These are phyloP conservation scores for Candida insectorum DNA, from an alignment of 805 yeast genomes.

Conservation along the genomic window DNA sequence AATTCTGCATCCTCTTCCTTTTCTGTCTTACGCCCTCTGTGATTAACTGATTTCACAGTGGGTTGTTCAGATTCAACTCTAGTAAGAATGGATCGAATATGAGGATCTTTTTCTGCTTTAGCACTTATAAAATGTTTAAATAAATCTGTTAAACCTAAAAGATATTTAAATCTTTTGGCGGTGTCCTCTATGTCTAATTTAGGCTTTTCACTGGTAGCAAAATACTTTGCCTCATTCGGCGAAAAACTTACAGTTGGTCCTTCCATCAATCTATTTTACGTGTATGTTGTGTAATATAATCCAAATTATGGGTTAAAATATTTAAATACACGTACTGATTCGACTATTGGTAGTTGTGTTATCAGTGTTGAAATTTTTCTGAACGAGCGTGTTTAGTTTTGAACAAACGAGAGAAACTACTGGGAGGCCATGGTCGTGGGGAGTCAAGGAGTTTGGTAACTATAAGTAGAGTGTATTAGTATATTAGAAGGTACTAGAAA, in stretches of 20 bases:
- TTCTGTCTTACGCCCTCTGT: conserved; percentile 81
- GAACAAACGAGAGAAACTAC: too few species aligned
- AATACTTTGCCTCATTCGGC: conserved; percentile 22
- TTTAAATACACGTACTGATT: too few species aligned
- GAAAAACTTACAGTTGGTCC: conserved; percentile 5
- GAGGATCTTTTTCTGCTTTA: conserved; percentile 60
- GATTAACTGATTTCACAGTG: conserved; percentile 18
- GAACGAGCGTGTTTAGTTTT: not conserved
- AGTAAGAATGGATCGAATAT: conserved; percentile 50
- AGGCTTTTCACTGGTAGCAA: conserved; percentile 30
- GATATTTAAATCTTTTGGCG: conserved; percentile 62
- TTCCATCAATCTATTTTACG: not conserved
- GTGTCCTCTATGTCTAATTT: conserved; percentile 56
- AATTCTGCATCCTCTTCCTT: conserved; percentile 70
- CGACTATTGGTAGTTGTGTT: not conserved
- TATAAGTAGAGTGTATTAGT: not conserved
- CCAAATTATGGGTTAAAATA: too few species aligned
- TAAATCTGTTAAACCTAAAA: conserved; percentile 60
- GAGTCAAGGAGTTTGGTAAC: not conserved
- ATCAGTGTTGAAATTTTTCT: not conserved
- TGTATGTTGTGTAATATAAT: too few species aligned
- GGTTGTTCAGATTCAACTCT: conserved; percentile 17
- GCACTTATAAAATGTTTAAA: conserved; percentile 67
- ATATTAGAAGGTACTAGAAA: too few species aligned
- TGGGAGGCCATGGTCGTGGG: too few species aligned